phyloP scores from a whole-genome alignment of 495 filamentous ascomycete species.

The Podospora pseudocomata region DNA sequence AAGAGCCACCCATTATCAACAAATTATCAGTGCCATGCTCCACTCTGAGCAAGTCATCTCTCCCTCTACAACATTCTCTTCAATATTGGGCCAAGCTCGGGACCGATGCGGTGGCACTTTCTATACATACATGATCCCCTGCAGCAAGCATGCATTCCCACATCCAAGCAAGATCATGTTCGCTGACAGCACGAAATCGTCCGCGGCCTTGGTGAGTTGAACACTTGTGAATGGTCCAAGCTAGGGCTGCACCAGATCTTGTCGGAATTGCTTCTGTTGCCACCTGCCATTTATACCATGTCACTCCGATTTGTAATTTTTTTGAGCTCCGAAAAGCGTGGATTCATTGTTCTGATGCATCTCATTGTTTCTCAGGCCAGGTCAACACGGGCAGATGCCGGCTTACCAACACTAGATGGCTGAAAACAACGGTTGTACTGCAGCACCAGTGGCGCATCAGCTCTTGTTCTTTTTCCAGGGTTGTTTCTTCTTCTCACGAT shows the following conservation, averaged over 20 bases:
- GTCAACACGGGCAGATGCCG: neutral
- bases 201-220: neutral
- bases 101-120: neutral
- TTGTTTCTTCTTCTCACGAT: neutral
- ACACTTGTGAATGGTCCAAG: neutral
- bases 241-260: neutral
- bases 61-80: neutral
- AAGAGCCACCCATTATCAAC: neutral
- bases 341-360: neutral
- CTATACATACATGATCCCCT: neutral
- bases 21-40: neutral
- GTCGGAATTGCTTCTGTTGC: neutral
- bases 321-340: neutral
- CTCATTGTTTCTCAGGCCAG: neutral
- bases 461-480: neutral
- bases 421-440: neutral
- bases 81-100: neutral
- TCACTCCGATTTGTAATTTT: neutral
- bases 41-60: neutral
- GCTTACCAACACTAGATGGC: neutral
- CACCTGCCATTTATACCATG: neutral
- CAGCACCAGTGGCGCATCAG: constrained; percentile 1
- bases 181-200: neutral
- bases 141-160: neutral
- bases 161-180: neutral